Base-by-base conservation (phyloP, 257 asterid species). In the Lantana camara region DNA sequence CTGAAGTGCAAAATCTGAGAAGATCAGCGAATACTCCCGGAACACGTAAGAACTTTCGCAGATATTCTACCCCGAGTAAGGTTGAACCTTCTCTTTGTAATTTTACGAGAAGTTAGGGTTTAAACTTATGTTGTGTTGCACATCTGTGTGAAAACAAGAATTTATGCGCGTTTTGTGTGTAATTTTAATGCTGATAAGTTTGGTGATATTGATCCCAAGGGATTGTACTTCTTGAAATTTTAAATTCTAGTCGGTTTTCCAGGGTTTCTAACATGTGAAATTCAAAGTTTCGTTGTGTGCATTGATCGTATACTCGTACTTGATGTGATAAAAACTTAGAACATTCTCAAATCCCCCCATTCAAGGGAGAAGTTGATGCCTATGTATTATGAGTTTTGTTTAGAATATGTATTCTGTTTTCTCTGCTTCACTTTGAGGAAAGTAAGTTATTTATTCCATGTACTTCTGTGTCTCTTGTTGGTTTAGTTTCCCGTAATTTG, bases 1-100 rank as follows among this genome's bases (percentile, higher is more conserved):
- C 8, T 30, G 37, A 9, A 5, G 23, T 11, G 10, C 48, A 15
- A 27, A 24, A 50, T n/a, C 57, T 27, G 63, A 17, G 29, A 21
- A 9, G 44, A 27, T 27, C 32, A 27, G 32, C 32, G 32, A 27
- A 27, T 2, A 27, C 51, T 15, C 12, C 49, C 15, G 45, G 50
- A 9, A 46, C 67, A 35, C 21, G 67, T 66, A 38, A 22, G 51
- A 22, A 66, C 47, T 7, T 52, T 47, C 41, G 0, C 42, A 38
- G 32, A 32, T 16, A 17, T 62, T 61, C 34, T 52, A 40, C 37
- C 16, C 69, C 41, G 62, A 75, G 77, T 71, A 44, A 63, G 29
- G 42, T 55, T 9, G 67, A 27, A 55, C 42, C 34, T 38, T 54
- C 29, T 70, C 38, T 16, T 20, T 17, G 68, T 57, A 27, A 54